phyloP scores from a whole-genome alignment of 768 basidiomycete species.

The Boletus barrowsii region DNA sequence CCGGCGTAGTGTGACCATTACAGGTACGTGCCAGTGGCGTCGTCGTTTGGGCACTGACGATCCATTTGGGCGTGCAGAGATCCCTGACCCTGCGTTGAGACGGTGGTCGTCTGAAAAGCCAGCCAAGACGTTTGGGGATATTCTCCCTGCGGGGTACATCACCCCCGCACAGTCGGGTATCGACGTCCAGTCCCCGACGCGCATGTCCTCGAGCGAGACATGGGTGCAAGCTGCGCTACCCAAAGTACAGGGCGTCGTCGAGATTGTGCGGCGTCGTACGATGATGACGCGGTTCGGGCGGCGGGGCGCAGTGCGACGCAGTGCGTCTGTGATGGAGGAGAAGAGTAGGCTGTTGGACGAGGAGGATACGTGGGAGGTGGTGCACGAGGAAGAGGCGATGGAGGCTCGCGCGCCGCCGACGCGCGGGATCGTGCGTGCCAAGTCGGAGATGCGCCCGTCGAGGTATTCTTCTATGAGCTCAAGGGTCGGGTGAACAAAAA shows the following conservation, averaged over 20 bases:
- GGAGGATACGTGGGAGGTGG: slow-evolving; percentile 16
- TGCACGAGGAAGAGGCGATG: slow-evolving; percentile 6
- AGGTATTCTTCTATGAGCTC: neutral
- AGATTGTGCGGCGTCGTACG: slow-evolving; percentile 23
- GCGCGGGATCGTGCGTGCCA: slow-evolving; percentile 16
- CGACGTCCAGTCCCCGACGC: slow-evolving; percentile 13
- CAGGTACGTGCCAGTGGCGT: slow-evolving; percentile 8
- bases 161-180: slow-evolving; percentile 30
- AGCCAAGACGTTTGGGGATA: slow-evolving; percentile 43
- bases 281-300: slow-evolving; percentile 4
- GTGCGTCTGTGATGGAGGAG: slow-evolving; percentile 14
- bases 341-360: slow-evolving; percentile 18
- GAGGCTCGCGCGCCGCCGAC: neutral
- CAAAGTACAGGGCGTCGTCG: slow-evolving; percentile 39
- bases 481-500: neutral
- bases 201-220: slow-evolving; percentile 28
- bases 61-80: slow-evolving; percentile 11
- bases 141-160: slow-evolving; percentile 46
- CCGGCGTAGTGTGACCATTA: slow-evolving; percentile 26
- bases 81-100: slow-evolving; percentile 24
- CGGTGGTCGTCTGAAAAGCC: slow-evolving; percentile 18
- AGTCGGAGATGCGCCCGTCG: slow-evolving; percentile 25
- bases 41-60: no score
- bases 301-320: slow-evolving; percentile 7
- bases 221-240: slow-evolving; percentile 35